Conservation (phyloP, 2,329 filamentous ascomycete species). For the Teratosphaeria epicoccoides region DNA sequence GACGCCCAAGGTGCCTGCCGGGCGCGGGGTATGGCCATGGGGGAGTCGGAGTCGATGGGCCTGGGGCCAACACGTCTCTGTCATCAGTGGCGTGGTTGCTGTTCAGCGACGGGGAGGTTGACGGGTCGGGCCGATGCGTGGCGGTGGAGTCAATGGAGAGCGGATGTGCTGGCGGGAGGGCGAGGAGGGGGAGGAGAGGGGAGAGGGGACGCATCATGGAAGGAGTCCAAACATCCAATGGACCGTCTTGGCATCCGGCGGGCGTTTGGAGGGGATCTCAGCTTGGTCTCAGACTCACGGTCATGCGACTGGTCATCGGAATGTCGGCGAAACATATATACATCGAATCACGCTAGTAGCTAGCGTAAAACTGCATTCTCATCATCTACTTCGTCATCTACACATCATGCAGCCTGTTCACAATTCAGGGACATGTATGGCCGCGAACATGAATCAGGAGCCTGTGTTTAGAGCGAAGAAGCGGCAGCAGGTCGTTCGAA, state of each 20-base stretch:
- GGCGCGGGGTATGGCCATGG: constrained; percentile 15
- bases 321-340: no score
- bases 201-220: constrained; percentile 12
- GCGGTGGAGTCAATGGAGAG: constrained; percentile 13
- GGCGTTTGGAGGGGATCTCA: no score
- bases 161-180: constrained; percentile 15
- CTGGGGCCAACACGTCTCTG: neutral
- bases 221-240: no score
- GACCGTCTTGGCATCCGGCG: no score
- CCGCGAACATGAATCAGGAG: constrained; percentile 13
- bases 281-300: no score
- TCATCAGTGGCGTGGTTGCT: neutral
- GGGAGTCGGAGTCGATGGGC: constrained; percentile 7
- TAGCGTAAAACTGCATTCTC: no score
- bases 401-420: neutral
- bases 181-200: constrained; percentile 8
- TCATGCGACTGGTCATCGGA: no score
- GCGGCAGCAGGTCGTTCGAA: constrained; percentile 41
- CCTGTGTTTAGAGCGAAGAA: constrained; percentile 40
- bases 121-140: constrained; percentile 7
- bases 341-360: no score
- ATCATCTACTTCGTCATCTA: no score
- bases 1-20: constrained; percentile 8
- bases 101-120: constrained; percentile 1
- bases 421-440: neutral